Conservation (phyloP, 192 early-diverging fungal genomes). For the Coemansia sp. region DNA sequence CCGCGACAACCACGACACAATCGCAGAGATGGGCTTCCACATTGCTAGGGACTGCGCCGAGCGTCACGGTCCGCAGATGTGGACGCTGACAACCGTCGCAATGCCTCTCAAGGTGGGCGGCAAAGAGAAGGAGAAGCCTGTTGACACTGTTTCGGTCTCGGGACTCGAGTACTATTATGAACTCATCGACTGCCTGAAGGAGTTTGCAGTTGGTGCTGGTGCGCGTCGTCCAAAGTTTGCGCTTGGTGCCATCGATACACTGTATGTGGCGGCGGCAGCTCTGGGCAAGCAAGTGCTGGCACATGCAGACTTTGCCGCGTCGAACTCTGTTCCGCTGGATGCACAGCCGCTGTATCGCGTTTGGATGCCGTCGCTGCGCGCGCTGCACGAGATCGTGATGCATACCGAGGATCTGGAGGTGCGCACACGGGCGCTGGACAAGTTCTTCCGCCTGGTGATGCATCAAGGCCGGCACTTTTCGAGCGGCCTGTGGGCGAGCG, state of each 20-base stretch:
- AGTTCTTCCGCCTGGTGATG: conserved; percentile 84
- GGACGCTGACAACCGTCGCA: conserved; percentile 15
- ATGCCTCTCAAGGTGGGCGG: not conserved
- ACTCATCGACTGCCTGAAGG: conserved; percentile 47
- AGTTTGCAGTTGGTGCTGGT: conserved; percentile 33
- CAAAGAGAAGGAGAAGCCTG: not conserved
- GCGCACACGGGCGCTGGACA: conserved; percentile 76
- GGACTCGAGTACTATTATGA: conserved; percentile 54
- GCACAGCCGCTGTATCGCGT: conserved; percentile 66
- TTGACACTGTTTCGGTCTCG: conserved; percentile 22
- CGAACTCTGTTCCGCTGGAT: conserved; percentile 30
- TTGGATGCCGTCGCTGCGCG: conserved; percentile 89
- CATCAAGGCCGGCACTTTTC: conserved; percentile 73
- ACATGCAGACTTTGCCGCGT: conserved; percentile 14
- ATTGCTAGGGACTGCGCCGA: conserved; percentile 43
- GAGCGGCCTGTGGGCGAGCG: conserved; percentile 75
- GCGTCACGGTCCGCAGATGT: conserved; percentile 40
- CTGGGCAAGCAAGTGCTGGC: conserved; percentile 33
- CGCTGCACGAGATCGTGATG: conserved; percentile 88
- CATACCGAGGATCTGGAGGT: conserved; percentile 89
- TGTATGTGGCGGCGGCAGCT: conserved; percentile 22
- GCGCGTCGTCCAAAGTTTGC: conserved; percentile 38
- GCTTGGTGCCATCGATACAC: conserved; percentile 44
- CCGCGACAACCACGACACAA: conserved; percentile 64
- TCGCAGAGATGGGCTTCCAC: conserved; percentile 76